These are phyloP conservation scores for Agrostemma githago DNA, from an alignment of 148 eudicot species.

Conservation along the genomic window DNA sequence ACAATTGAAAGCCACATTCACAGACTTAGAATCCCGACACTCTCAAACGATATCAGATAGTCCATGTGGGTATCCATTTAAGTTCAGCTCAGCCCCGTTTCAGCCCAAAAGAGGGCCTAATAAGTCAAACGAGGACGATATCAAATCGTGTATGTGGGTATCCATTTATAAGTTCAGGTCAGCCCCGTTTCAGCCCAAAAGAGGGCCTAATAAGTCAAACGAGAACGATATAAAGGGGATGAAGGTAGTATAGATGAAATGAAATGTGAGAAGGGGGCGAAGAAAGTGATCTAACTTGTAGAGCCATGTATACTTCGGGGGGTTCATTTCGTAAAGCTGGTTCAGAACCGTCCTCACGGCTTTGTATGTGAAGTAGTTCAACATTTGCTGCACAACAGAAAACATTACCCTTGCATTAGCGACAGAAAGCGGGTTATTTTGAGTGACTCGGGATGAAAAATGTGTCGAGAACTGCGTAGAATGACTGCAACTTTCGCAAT, in stretches of 20 bases:
- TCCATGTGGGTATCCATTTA: background rate
- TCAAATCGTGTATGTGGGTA: background rate
- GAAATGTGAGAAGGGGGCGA: background rate
- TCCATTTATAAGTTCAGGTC: too few species aligned
- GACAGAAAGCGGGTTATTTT: too few species aligned
- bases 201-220: background rate
- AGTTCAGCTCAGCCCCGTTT: too few species aligned
- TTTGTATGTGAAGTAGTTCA: constrained; percentile 85
- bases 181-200: too few species aligned
- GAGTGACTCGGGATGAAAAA: too few species aligned
- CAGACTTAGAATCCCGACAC: background rate
- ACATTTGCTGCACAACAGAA: constrained; percentile 68
- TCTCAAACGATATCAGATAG: background rate
- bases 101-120: too few species aligned
- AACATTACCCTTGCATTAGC: too few species aligned
- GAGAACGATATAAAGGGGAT: background rate
- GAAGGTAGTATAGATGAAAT: background rate
- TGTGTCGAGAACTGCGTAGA: too few species aligned
- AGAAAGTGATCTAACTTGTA: constrained; percentile 48
- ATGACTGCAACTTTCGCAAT: too few species aligned
- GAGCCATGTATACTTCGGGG: constrained; percentile 76
- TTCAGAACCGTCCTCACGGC: constrained; percentile 87
- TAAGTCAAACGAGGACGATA: background rate
- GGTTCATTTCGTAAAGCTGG: constrained; percentile 98
- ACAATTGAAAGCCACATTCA: constrained; percentile 12